phyloP scores from a whole-genome alignment of 2,329 filamentous ascomycete species.

The Neofusicoccum ribis region DNA sequence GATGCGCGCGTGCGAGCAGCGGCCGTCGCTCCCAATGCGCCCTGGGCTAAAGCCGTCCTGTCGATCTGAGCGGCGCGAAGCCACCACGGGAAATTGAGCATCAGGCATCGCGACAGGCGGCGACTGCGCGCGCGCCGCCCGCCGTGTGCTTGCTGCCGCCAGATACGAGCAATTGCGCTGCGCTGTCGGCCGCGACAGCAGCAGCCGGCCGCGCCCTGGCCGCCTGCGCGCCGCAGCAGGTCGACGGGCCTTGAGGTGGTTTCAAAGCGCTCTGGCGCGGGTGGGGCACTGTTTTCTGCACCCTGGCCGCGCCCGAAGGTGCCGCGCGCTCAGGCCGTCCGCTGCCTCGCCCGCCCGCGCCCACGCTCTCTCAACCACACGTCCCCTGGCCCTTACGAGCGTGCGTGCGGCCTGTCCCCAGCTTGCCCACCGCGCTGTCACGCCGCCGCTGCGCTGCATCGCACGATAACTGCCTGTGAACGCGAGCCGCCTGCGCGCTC shows the following conservation, averaged over 20 bases:
- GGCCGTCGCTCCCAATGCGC: neutral
- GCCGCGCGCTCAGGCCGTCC: neutral
- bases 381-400: slow-evolving; percentile 7
- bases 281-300: slow-evolving; percentile 6
- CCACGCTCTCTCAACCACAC: neutral
- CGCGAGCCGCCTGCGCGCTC: neutral
- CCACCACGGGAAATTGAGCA: slow-evolving; percentile 5
- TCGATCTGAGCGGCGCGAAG: neutral
- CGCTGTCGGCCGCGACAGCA: too few relatives aligned
- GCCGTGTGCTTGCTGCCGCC: neutral
- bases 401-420: slow-evolving; percentile 12
- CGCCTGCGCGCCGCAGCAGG: neutral
- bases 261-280: neutral
- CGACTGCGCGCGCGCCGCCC: neutral
- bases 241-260: neutral
- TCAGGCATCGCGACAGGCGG: neutral
- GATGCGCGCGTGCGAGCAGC: neutral
- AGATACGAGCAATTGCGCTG: neutral
- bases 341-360: neutral
- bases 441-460: neutral
- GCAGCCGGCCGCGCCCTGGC: too few relatives aligned
- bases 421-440: slow-evolving; percentile 5
- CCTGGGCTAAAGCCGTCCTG: neutral
- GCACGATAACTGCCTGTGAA: slow-evolving; percentile 7
- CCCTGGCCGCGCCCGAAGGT: slow-evolving; percentile 5